Conservation (phyloP, 257 asterid species). For the Jacaranda copaia region DNA sequence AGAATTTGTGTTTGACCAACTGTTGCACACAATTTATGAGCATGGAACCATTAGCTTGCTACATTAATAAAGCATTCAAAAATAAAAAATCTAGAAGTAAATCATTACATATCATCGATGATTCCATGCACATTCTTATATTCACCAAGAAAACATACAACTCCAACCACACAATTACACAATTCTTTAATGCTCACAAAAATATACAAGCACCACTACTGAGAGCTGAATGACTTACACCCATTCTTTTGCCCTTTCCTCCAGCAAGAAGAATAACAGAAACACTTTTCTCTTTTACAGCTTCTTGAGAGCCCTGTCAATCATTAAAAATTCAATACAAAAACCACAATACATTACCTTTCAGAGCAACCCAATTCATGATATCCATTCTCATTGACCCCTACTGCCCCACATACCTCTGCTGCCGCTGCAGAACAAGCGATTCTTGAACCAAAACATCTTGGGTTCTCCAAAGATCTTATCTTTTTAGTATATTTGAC, state of each 20-base stretch:
- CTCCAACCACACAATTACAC: not conserved
- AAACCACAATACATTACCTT: constrained; percentile 2
- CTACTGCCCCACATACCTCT: constrained; percentile 45
- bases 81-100: not conserved
- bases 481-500: constrained; percentile 21
- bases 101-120: not conserved
- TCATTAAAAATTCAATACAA: constrained; percentile 13
- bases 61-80: constrained; percentile 15
- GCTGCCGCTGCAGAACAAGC: constrained; percentile 56
- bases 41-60: not conserved
- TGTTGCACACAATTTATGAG: not conserved
- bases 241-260: constrained; percentile 98
- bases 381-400: constrained; percentile 17
- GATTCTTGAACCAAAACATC: constrained; percentile 38
- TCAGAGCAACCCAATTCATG: constrained; percentile 5
- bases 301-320: constrained; percentile 59
- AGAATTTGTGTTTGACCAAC: not conserved
- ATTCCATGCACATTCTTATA: not conserved
- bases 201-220: not conserved
- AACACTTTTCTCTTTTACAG: constrained; percentile 79
- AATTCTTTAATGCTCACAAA: not conserved
- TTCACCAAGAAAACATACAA: constrained; percentile 3
- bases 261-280: constrained; percentile 98
- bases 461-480: constrained; percentile 46
- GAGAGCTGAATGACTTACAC: constrained; percentile 56